Conservation (phyloP, 2,329 filamentous ascomycete genomes). For the Rutstroemia sp. region DNA sequence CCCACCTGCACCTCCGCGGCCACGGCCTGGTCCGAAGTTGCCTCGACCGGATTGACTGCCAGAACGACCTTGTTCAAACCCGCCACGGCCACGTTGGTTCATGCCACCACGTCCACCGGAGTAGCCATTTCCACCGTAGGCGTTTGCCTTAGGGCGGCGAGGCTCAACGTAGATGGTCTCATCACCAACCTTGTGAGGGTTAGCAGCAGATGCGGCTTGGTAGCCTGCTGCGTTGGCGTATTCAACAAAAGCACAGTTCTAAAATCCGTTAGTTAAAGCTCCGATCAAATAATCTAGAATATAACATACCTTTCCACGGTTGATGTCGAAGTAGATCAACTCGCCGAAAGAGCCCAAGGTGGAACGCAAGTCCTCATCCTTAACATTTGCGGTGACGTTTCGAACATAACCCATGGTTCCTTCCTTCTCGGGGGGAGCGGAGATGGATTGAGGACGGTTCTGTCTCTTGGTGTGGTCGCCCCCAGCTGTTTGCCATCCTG, state of each 20-base stretch:
- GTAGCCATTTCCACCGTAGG: constrained; percentile 64
- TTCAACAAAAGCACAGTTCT: constrained; percentile 98
- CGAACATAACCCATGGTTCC: constrained; percentile 85
- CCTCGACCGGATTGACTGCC: constrained; percentile 22
- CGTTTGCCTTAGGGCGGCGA: constrained; percentile 68
- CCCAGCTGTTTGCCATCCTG: constrained; percentile 83
- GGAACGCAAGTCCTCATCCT: constrained; percentile 62
- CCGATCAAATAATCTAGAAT: background rate
- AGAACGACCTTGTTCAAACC: constrained; percentile 51
- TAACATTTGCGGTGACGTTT: constrained; percentile 86
- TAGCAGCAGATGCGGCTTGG: constrained; percentile 72
- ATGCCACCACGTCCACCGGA: constrained; percentile 52
- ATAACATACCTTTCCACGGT: constrained; percentile 67
- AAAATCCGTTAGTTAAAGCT: constrained; percentile 15
- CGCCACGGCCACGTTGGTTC: constrained; percentile 59
- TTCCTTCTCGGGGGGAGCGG: constrained; percentile 60
- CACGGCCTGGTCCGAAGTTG: constrained; percentile 44
- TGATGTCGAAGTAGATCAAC: constrained; percentile 68
- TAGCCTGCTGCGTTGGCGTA: constrained; percentile 77
- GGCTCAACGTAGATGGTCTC: constrained; percentile 84
- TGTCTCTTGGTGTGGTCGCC: constrained; percentile 75
- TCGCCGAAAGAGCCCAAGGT: constrained; percentile 66
- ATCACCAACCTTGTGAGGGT: constrained; percentile 77
- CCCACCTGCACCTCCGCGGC: constrained; percentile 56
- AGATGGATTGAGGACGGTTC: constrained; percentile 61